phyloP scores from a whole-genome alignment of 805 yeast genomes.

The Maudiozyma barnettii region DNA sequence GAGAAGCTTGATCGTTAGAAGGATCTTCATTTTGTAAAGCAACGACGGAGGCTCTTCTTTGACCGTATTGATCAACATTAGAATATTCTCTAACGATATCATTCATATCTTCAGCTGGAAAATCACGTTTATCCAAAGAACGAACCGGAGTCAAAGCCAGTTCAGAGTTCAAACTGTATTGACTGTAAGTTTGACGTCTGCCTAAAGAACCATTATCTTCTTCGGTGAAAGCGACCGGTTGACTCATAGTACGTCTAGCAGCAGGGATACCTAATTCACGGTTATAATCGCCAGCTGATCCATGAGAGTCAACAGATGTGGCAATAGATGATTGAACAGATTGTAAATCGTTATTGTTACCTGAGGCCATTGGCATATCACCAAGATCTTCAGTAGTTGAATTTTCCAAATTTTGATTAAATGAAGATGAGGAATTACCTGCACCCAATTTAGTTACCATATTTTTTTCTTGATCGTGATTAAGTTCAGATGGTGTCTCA shows the following conservation, averaged over 20 bases:
- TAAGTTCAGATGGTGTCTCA: neutral
- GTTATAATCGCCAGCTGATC: neutral
- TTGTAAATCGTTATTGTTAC: neutral
- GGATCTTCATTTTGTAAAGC: neutral
- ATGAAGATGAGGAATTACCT: neutral
- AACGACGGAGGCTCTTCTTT: constrained; percentile 13
- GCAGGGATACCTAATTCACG: neutral
- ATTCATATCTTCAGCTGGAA: constrained; percentile 35
- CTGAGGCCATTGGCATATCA: neutral
- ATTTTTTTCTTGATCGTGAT: neutral
- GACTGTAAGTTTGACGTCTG: neutral
- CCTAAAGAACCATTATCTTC: neutral
- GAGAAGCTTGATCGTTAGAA: neutral
- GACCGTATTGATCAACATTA: constrained; percentile 28
- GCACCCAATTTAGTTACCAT: neutral
- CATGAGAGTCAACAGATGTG: constrained; percentile 5
- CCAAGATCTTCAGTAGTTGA: neutral
- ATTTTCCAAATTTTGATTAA: neutral
- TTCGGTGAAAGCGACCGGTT: constrained; percentile 19
- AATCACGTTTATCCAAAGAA: constrained; percentile 25
- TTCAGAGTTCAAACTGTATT: neutral
- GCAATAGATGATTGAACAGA: constrained; percentile 6
- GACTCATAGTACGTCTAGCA: constrained; percentile 12
- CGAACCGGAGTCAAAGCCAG: constrained; percentile 6
- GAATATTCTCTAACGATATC: constrained; percentile 43